Evolutionary conservation across 2,329 filamentous ascomycete species (phyloP).

Genomic region (Penicillium verrucosum): DNA sequence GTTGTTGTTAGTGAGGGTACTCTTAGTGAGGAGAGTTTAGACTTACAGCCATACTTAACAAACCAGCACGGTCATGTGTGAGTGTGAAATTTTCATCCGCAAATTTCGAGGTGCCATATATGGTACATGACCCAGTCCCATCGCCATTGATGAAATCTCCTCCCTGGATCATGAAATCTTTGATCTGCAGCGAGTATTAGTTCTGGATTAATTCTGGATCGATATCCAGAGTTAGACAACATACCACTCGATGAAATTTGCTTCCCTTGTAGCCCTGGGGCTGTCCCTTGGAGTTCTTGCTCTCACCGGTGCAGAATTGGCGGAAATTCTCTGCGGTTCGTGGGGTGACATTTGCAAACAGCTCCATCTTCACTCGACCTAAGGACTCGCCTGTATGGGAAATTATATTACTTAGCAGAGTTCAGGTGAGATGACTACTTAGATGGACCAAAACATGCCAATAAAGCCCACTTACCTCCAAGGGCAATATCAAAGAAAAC

Average conservation of each 20-base stretch:
- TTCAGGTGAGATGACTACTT: neutral
- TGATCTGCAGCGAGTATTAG: conserved; percentile 59
- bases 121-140: conserved; percentile 81
- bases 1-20: neutral
- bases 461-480: conserved; percentile 38
- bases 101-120: conserved; percentile 82
- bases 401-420: neutral
- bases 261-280: conserved; percentile 92
- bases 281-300: conserved; percentile 69
- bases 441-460: neutral
- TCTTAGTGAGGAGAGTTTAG: neutral
- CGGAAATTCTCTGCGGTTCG: conserved; percentile 95
- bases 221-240: conserved; percentile 33
- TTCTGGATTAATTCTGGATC: neutral
- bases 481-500: conserved; percentile 51
- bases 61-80: conserved; percentile 73
- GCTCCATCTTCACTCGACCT: conserved; percentile 83
- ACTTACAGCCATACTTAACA: conserved; percentile 90
- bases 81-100: conserved; percentile 84
- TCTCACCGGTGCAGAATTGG: conserved; percentile 93
- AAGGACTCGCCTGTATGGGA: conserved; percentile 69
- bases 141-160: conserved; percentile 94
- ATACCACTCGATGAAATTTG: conserved; percentile 89
- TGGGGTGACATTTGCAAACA: conserved; percentile 80
- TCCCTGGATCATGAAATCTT: conserved; percentile 95